Percentiles rank a stretch among this genome's conserved stretches.
phyloP scores from a whole-genome alignment of 148 eudicot species.

The Heliosperma pusillum region DNA sequence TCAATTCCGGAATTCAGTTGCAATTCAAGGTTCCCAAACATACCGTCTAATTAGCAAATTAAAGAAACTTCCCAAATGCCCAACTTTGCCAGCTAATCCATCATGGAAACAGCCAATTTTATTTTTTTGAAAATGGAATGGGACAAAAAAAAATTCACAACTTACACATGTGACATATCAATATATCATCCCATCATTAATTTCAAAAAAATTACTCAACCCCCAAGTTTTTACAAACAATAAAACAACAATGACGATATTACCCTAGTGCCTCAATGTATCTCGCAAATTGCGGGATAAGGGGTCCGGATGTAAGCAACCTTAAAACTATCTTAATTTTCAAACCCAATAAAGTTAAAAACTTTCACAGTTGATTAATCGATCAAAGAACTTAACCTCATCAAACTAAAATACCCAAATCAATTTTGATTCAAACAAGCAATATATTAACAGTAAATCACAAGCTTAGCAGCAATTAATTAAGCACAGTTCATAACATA shows the following conservation, averaged over 20 bases:
- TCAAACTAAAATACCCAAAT: constrained; percentile 8
- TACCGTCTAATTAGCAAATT: no score
- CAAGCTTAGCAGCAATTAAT: not conserved
- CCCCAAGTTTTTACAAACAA: not conserved
- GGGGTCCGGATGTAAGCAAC: no score
- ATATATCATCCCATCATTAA: not conserved
- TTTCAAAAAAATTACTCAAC: not conserved
- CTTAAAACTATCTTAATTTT: no score
- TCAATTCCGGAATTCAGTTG: no score
- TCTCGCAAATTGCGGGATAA: no score
- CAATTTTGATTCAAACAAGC: not conserved
- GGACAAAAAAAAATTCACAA: no score
- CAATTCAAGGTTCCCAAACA: no score
- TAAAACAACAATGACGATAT: not conserved
- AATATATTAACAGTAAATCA: not conserved
- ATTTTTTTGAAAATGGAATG: no score
- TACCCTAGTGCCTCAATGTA: not conserved
- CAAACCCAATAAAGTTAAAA: not conserved
- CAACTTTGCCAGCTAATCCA: not conserved
- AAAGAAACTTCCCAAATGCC: not conserved
- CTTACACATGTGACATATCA: no score
- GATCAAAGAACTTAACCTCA: not conserved
- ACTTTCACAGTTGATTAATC: constrained; percentile 1
- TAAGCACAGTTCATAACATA: not conserved
- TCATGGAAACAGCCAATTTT: no score